These are phyloP conservation scores for Phenoliferia sp. DNA, from an alignment of 1,284 basidiomycete species.

Conservation along the genomic window DNA sequence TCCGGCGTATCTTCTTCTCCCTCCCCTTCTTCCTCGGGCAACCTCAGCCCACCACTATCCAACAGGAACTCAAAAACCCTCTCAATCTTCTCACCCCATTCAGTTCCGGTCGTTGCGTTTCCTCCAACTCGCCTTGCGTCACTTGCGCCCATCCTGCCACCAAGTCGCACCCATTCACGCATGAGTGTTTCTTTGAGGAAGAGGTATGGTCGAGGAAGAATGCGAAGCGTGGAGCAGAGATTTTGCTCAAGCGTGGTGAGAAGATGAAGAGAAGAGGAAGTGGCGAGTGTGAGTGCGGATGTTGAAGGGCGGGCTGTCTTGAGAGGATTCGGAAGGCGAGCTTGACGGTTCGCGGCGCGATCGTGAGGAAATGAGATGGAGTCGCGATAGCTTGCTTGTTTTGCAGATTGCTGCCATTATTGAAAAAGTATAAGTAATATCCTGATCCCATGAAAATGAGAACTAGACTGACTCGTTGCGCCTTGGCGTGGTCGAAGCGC, in stretches of 20 bases:
- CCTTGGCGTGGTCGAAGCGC: slow-evolving; percentile 70
- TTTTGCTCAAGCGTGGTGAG: slow-evolving; percentile 78
- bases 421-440: neutral
- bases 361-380: slow-evolving; percentile 17
- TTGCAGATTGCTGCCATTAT: slow-evolving; percentile 27
- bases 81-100: slow-evolving; percentile 32
- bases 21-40: neutral
- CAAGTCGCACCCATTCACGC: slow-evolving; percentile 81
- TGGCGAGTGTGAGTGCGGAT: slow-evolving; percentile 34
- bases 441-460: neutral
- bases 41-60: slow-evolving; percentile 8
- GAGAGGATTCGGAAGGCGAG: slow-evolving; percentile 18
- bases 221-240: slow-evolving; percentile 80
- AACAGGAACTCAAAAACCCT: slow-evolving; percentile 27
- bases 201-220: slow-evolving; percentile 86
- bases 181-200: slow-evolving; percentile 87
- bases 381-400: slow-evolving; percentile 22
- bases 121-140: slow-evolving; percentile 10
- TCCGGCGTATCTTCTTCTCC: neutral
- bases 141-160: slow-evolving; percentile 48
- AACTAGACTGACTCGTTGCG: slow-evolving; percentile 52
- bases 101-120: neutral
- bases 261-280: slow-evolving; percentile 57
- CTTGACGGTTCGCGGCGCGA: neutral
- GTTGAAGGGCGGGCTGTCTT: slow-evolving; percentile 51